phyloP scores from a whole-genome alignment of 805 yeast species.

The Danielia oregonensis region DNA sequence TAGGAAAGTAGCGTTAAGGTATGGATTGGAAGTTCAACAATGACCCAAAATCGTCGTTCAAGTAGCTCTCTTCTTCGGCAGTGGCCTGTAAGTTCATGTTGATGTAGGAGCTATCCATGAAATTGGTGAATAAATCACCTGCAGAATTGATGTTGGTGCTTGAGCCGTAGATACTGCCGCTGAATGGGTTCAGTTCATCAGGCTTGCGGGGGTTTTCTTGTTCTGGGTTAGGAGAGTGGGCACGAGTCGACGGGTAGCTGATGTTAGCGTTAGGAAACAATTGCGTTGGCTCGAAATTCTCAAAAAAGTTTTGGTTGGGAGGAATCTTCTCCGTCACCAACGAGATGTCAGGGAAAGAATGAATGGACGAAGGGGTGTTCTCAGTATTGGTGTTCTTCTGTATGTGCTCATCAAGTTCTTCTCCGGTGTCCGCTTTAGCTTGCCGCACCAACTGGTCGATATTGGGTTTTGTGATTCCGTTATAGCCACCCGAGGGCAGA shows the following conservation, averaged over 20 bases:
- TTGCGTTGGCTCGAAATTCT: conserved; percentile 55
- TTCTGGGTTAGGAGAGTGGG: conserved; percentile 27
- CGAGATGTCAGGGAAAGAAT: conserved; percentile 50
- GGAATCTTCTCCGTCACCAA: conserved; percentile 52
- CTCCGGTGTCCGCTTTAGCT: conserved; percentile 19
- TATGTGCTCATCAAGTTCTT: neutral
- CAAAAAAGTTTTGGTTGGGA: conserved; percentile 41
- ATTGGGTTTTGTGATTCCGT: conserved; percentile 12
- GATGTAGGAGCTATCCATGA: conserved; percentile 38
- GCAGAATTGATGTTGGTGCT: conserved; percentile 4
- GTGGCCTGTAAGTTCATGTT: conserved; percentile 39
- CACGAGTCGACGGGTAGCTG: conserved; percentile 35
- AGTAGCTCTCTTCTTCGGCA: conserved; percentile 13
- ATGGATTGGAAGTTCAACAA: conserved; percentile 24
- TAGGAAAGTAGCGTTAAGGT: conserved; percentile 9
- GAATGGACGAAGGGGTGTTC: conserved; percentile 34
- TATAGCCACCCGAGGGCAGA: neutral
- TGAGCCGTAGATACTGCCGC: conserved; percentile 5
- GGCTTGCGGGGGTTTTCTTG: conserved; percentile 2
- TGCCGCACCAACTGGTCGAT: conserved; percentile 34
- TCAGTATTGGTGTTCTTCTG: conserved; percentile 13
- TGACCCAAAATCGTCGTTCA: conserved; percentile 21
- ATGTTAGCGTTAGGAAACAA: conserved; percentile 43
- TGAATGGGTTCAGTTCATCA: conserved; percentile 3
- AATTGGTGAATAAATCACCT: conserved; percentile 27